Percentiles rank a stretch among this genome's conserved stretches.
Evolutionary conservation across 1,139 yeast species (phyloP).

Genomic region (Scheffersomyces quercinus): DNA sequence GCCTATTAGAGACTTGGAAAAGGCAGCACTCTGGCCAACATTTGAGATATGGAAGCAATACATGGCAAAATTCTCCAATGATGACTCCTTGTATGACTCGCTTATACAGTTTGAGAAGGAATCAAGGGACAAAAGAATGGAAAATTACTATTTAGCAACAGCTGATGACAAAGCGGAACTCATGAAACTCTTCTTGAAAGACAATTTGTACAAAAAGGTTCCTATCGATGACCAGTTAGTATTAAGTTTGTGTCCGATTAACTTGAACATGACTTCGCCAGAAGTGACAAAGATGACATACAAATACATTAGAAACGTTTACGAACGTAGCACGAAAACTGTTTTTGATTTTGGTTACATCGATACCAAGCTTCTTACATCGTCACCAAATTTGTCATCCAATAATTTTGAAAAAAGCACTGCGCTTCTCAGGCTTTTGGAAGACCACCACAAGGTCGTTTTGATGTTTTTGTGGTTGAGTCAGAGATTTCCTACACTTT

Average conservation of each 20-base stretch:
- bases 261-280: conserved; percentile 26
- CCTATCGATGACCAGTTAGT: conserved; percentile 55
- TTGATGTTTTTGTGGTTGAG: conserved; percentile 82
- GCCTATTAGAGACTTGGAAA: conserved; percentile 46
- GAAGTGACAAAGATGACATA: conserved; percentile 26
- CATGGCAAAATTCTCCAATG: conserved; percentile 53
- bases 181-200: conserved; percentile 45
- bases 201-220: conserved; percentile 24
- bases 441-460: conserved; percentile 67
- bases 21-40: conserved; percentile 74
- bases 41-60: conserved; percentile 60
- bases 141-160: conserved; percentile 42
- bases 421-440: conserved; percentile 52
- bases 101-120: conserved; percentile 50
- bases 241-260: conserved; percentile 62
- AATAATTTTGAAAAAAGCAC: conserved; percentile 25
- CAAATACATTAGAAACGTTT: conserved; percentile 39
- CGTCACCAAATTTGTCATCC: conserved; percentile 20
- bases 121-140: conserved; percentile 15
- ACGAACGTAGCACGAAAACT: conserved; percentile 37
- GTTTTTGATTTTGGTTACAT: conserved; percentile 46
- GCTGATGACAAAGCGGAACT: conserved; percentile 45
- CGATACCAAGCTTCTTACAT: conserved; percentile 27
- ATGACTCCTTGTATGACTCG: conserved; percentile 45
- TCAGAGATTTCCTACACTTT: conserved; percentile 80